A percentile compares a stretch with the other conserved stretches of the same genome.
These are phyloP conservation scores for Wallacemonas rigidus DNA, from an alignment of 208 protist genomes.

Conservation along the genomic window DNA sequence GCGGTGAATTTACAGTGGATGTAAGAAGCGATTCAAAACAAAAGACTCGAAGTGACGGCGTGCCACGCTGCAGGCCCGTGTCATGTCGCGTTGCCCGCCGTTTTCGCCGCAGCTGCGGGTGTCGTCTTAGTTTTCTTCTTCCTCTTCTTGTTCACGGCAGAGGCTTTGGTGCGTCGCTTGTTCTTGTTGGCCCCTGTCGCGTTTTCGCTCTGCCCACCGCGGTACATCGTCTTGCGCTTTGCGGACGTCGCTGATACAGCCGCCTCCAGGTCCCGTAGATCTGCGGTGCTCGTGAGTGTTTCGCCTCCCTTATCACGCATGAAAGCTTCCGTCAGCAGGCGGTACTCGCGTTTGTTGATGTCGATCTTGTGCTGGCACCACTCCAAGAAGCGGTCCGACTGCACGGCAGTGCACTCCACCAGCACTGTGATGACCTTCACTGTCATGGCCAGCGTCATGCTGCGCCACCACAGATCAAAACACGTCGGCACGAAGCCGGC, in stretches of 20 bases:
- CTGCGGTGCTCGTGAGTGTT: slow-evolving; percentile 1
- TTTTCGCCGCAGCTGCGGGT: not conserved
- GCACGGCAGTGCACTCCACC: slow-evolving; percentile 58
- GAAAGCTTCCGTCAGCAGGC: slow-evolving; percentile 33
- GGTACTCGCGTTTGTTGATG: slow-evolving; percentile 35
- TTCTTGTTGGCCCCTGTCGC: not conserved
- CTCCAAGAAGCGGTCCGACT: slow-evolving; percentile 37
- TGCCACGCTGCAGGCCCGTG: too few species aligned
- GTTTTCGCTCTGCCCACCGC: not conserved
- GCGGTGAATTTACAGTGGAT: too few species aligned
- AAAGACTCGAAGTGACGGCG: too few species aligned
- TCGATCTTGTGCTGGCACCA: slow-evolving; percentile 44
- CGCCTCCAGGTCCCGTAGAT: not conserved
- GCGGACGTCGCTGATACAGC: not conserved
- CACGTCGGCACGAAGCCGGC: slow-evolving; percentile 52
- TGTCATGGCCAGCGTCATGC: slow-evolving; percentile 78
- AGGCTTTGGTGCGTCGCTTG: not conserved
- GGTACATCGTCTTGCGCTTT: not conserved
- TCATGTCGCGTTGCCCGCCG: too few species aligned
- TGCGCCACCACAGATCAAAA: slow-evolving; percentile 89
- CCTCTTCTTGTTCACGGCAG: not conserved
- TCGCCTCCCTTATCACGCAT: slow-evolving; percentile 29
- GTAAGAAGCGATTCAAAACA: too few species aligned
- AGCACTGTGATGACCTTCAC: slow-evolving; percentile 79
- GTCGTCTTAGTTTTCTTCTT: slow-evolving; percentile 4